Evolutionary conservation across 768 basidiomycete genomes (phyloP).

Genomic region (Mycena filopes): DNA sequence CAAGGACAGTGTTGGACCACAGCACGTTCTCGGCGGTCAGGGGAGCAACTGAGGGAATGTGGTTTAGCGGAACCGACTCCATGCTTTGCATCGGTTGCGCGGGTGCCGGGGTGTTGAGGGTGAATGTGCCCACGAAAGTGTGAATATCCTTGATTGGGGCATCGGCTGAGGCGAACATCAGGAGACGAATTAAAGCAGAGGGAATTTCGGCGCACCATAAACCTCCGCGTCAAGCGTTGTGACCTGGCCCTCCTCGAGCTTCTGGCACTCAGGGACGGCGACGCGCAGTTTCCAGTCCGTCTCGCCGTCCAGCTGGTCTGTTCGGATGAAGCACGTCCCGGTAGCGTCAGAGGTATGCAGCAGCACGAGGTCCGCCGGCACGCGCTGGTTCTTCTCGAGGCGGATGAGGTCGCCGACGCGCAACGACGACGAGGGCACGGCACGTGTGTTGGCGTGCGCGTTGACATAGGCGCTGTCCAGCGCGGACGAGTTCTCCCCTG

Average conservation of each 20-base stretch:
- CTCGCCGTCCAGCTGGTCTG: conserved; percentile 98
- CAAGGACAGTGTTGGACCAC: conserved; percentile 98
- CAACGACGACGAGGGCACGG: conserved; percentile 88
- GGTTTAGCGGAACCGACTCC: conserved; percentile 51
- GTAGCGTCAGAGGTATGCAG: conserved; percentile 88
- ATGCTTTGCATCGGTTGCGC: conserved; percentile 37
- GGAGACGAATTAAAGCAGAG: neutral
- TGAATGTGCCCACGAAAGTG: conserved; percentile 93
- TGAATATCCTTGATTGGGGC: conserved; percentile 97
- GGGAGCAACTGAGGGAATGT: conserved; percentile 74
- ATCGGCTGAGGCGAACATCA: conserved; percentile 68
- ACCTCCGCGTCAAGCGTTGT: conserved; percentile 88
- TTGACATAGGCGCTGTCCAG: conserved; percentile 57
- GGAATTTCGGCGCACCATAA: conserved; percentile 67
- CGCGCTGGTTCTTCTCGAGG: conserved; percentile 96
- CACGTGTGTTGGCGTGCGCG: conserved; percentile 67
- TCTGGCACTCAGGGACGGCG: conserved; percentile 87
- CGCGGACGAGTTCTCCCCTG: conserved; percentile 45
- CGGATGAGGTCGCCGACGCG: conserved; percentile 92
- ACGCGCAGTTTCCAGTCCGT: conserved; percentile 99
- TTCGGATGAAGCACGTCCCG: conserved; percentile 97
- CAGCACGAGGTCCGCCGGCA: conserved; percentile 93
- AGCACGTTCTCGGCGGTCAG: conserved; percentile 96
- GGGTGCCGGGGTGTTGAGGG: conserved; percentile 59
- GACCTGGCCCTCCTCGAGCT: conserved; percentile 61